A percentile compares a stretch with the other conserved stretches of the same genome.
Evolutionary conservation across 805 yeast genomes (phyloP).

Genomic region (Ogataea neopini): DNA sequence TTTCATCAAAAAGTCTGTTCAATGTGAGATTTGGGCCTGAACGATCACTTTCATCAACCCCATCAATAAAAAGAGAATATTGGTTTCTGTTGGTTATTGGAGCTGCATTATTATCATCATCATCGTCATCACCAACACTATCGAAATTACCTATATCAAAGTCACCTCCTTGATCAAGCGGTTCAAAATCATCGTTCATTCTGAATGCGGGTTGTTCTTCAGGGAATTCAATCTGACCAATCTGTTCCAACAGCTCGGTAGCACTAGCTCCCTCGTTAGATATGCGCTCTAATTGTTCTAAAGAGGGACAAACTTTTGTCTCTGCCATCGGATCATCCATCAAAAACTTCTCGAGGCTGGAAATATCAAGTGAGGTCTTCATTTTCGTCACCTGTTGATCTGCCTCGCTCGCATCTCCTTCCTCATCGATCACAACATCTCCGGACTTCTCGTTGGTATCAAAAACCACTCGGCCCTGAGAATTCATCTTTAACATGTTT

Average conservation of each 20-base stretch:
- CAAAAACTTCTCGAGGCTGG: conserved; percentile 11
- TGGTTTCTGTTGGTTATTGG: conserved; percentile 28
- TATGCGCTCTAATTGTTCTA: conserved; percentile 51
- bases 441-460: conserved; percentile 40
- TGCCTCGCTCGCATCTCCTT: conserved; percentile 9
- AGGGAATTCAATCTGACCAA: conserved; percentile 26
- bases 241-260: conserved; percentile 26
- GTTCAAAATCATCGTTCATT: conserved; percentile 23
- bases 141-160: conserved; percentile 18
- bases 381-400: not conserved
- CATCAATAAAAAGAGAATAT: conserved; percentile 34
- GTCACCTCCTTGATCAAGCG: conserved; percentile 22
- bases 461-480: conserved; percentile 49
- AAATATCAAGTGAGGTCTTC: conserved; percentile 8
- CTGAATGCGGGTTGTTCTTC: conserved; percentile 20
- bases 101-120: conserved; percentile 20
- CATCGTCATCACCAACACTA: conserved; percentile 26
- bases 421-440: conserved; percentile 15
- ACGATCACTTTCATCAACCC: conserved; percentile 29
- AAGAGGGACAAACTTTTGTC: conserved; percentile 67
- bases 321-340: conserved; percentile 31
- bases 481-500: conserved; percentile 49
- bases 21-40: conserved; percentile 35
- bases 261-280: conserved; percentile 31
- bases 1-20: conserved; percentile 36